Percentiles rank a stretch among this genome's conserved stretches.
Evolutionary conservation across 352 stramenopile genomes (phyloP).

Genomic region (Saprolegnia diclina): DNA sequence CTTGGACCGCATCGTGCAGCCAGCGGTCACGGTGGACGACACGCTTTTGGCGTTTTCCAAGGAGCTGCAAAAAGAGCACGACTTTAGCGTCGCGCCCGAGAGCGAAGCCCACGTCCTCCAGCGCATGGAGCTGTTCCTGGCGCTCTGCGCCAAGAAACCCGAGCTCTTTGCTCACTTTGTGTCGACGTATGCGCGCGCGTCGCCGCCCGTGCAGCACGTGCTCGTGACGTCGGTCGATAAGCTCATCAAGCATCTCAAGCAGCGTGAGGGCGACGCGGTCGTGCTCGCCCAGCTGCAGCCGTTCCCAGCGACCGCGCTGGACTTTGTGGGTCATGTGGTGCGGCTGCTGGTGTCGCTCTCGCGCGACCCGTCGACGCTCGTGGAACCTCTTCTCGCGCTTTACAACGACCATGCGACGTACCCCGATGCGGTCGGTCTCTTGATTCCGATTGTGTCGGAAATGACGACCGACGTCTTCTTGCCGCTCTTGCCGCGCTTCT

Average conservation of each 20-base stretch:
- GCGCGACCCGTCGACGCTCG: constrained; percentile 38
- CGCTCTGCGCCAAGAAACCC: constrained; percentile 72
- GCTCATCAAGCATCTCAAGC: constrained; percentile 79
- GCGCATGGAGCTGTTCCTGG: constrained; percentile 62
- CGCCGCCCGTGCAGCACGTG: constrained; percentile 56
- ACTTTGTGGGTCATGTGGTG: constrained; percentile 69
- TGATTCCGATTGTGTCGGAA: constrained; percentile 60
- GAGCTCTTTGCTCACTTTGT: constrained; percentile 54
- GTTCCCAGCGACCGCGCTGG: constrained; percentile 52
- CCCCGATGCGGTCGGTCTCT: constrained; percentile 53
- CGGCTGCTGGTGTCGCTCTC: constrained; percentile 55
- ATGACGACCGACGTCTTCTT: constrained; percentile 53
- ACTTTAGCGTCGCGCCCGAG: constrained; percentile 38
- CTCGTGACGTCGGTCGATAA: constrained; percentile 77
- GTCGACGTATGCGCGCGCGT: constrained; percentile 49
- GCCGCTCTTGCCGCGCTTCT: constrained; percentile 50
- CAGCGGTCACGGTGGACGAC: constrained; percentile 7
- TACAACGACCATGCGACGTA: constrained; percentile 55
- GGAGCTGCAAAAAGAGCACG: constrained; percentile 37
- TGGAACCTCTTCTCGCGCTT: constrained; percentile 54
- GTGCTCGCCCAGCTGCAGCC: constrained; percentile 64
- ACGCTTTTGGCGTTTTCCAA: constrained; percentile 44
- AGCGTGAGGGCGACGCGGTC: constrained; percentile 44
- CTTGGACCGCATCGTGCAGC: constrained; percentile 7
- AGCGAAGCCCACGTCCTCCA: constrained; percentile 55